phyloP scores from a whole-genome alignment of 257 asterid genomes.

The Solanum rostratum region DNA sequence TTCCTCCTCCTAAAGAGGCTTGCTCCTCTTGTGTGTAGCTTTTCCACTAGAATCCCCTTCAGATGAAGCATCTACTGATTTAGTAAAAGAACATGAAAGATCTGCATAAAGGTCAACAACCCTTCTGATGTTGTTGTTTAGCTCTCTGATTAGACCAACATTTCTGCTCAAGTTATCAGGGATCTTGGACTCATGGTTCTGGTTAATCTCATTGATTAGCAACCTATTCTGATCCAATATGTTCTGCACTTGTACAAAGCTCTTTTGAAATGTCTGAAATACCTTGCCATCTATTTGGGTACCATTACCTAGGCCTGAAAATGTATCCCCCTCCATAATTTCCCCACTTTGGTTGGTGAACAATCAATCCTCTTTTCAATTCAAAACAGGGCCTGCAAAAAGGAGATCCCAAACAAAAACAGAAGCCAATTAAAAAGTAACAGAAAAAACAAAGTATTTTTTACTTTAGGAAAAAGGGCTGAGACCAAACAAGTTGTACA shows the following conservation, averaged over 20 bases:
- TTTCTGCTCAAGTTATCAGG: slow-evolving; percentile 76
- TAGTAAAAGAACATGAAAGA: slow-evolving; percentile 58
- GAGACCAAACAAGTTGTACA: slow-evolving; percentile 43
- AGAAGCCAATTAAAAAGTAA: not conserved
- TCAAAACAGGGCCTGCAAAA: slow-evolving; percentile 17
- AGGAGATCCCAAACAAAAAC: not conserved
- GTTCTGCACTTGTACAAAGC: slow-evolving; percentile 72
- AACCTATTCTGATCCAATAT: slow-evolving; percentile 76
- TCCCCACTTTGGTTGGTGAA: not conserved
- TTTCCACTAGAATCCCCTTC: slow-evolving; percentile 66
- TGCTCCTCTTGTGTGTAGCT: slow-evolving; percentile 43
- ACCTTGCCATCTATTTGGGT: slow-evolving; percentile 55
- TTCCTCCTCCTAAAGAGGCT: slow-evolving; percentile 27
- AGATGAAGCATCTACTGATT: slow-evolving; percentile 57
- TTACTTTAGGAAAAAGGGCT: slow-evolving; percentile 12
- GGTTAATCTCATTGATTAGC: slow-evolving; percentile 71
- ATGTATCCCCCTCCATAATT: slow-evolving; percentile 71
- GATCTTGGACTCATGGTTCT: slow-evolving; percentile 77
- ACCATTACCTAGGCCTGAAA: slow-evolving; percentile 47
- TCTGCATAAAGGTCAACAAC: slow-evolving; percentile 78
- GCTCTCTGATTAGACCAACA: slow-evolving; percentile 74
- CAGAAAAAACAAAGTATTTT: not conserved
- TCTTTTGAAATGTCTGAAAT: slow-evolving; percentile 70
- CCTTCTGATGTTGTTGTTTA: slow-evolving; percentile 74
- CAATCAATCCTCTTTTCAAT: slow-evolving; percentile 9